Conservation (phyloP, 1,139 yeast species). For the Yarrowia galli region DNA sequence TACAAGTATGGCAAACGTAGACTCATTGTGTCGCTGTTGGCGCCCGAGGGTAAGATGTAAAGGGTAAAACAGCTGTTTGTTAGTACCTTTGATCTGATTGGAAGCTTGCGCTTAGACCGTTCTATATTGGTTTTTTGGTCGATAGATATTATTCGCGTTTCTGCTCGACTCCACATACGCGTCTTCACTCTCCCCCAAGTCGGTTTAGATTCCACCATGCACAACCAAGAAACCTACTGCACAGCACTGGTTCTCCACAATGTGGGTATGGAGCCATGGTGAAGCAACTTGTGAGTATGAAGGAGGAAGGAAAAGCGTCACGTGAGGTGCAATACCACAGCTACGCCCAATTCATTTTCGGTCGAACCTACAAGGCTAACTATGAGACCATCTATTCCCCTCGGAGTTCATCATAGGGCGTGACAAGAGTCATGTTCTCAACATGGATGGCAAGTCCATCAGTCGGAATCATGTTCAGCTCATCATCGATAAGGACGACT, state of each 20-base stretch:
- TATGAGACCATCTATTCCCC: slow-evolving; percentile 28
- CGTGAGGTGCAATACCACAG: background rate
- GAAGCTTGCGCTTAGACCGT: too few species aligned
- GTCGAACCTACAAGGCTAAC: background rate
- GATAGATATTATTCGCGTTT: too few species aligned
- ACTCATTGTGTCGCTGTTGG: too few species aligned
- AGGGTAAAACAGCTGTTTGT: too few species aligned
- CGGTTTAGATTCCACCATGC: slow-evolving; percentile 2
- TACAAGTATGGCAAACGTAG: too few species aligned
- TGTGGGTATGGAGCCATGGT: slow-evolving; percentile 32
- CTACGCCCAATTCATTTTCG: background rate
- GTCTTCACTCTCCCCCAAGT: too few species aligned
- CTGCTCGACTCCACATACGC: too few species aligned
- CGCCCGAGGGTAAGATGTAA: too few species aligned
- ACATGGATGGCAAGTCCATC: slow-evolving; percentile 34
- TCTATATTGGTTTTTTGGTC: too few species aligned
- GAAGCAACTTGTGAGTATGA: slow-evolving; percentile 25
- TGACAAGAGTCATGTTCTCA: slow-evolving; percentile 22
- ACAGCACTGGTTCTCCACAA: slow-evolving; percentile 25
- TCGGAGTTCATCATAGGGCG: slow-evolving; percentile 25
- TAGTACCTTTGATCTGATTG: too few species aligned
- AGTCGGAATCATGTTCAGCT: slow-evolving; percentile 29
- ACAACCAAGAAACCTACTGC: slow-evolving; percentile 5
- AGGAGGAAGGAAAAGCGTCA: background rate
- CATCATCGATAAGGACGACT: slow-evolving; percentile 6